Conservation (phyloP, 768 basidiomycete species). For the Tricholoma terreum region DNA sequence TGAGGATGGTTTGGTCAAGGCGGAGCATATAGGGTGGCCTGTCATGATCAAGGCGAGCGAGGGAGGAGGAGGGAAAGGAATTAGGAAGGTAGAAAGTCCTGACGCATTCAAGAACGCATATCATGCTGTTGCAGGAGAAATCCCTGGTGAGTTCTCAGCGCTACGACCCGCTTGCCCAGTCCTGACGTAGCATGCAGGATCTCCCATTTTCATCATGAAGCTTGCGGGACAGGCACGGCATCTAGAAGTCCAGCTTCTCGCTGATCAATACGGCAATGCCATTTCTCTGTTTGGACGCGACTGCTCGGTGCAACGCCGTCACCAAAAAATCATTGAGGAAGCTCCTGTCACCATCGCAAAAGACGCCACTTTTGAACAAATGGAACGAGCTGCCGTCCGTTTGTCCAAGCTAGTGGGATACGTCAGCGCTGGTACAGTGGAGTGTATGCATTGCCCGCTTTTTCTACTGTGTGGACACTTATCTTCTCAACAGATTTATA, state of each 20-base stretch:
- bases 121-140: conserved; percentile 91
- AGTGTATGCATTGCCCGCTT: conserved; percentile 57
- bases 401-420: conserved; percentile 99
- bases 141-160: conserved; percentile 67
- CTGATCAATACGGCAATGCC: conserved; percentile 98
- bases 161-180: conserved; percentile 2
- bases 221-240: conserved; percentile 97
- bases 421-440: conserved; percentile 97
- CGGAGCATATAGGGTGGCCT: conserved; percentile 91
- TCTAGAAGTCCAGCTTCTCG: conserved; percentile 95
- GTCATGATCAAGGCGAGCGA: conserved; percentile 99
- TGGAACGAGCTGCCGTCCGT: conserved; percentile 99
- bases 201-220: conserved; percentile 99
- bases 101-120: conserved; percentile 94
- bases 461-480: conserved; percentile 4
- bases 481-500: conserved; percentile 69
- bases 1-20: conserved; percentile 80
- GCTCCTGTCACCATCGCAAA: conserved; percentile 98
- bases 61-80: conserved; percentile 99
- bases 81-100: conserved; percentile 85
- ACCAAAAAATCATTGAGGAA: conserved; percentile 99
- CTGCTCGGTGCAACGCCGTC: conserved; percentile 97
- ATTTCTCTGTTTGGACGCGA: conserved; percentile 99
- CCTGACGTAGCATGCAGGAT: conserved; percentile 49
- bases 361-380: conserved; percentile 88